Base-by-base conservation (phyloP, 441 rosid genomes). In the Eutrema salsugineum region DNA sequence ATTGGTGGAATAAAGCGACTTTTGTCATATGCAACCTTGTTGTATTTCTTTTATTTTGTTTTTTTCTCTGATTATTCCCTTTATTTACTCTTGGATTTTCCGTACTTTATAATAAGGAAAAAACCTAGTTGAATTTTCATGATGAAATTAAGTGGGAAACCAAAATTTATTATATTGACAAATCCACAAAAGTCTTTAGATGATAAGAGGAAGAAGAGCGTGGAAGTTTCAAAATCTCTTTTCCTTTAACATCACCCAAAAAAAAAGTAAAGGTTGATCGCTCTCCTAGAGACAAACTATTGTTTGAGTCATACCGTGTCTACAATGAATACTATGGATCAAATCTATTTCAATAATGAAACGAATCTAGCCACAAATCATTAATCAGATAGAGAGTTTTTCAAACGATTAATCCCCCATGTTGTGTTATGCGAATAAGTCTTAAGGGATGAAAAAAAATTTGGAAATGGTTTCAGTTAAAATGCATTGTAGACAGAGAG, bases 1-100 rank as follows among this genome's bases (percentile, higher is more conserved):
- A 10, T 42, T 74, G 68, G 67, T 74, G 30, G 49, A 44, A 59
- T 33, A 59, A 59, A 66, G 55, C 24, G 47, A 55, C 70, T 63
- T 63, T 72, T 33, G 5, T 56, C 71, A 72, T 64, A 72, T 64
- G 71, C 68, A 74, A 74, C 49, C 35, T 59, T 50, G 72, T 74
- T 59, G 68, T 67, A 43, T 27, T n/a, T n/a, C n/a, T n/a, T n/a
- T n/a, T n/a, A n/a, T n/a, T n/a, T n/a, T n/a, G n/a, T n/a, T n/a
- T n/a, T n/a, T n/a, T n/a, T n/a, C n/a, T n/a, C n/a, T n/a, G n/a
- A n/a, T n/a, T n/a, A n/a, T n/a, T n/a, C n/a, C n/a, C n/a, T n/a
- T n/a, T n/a, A n/a, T n/a, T n/a, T n/a, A n/a, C n/a, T n/a, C n/a
- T n/a, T n/a, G n/a, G n/a, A n/a, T n/a, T n/a, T n/a, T n/a, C n/a